Base-by-base conservation (phyloP, 371 early-diverging fungal genomes). In the Mortierella sp. region DNA sequence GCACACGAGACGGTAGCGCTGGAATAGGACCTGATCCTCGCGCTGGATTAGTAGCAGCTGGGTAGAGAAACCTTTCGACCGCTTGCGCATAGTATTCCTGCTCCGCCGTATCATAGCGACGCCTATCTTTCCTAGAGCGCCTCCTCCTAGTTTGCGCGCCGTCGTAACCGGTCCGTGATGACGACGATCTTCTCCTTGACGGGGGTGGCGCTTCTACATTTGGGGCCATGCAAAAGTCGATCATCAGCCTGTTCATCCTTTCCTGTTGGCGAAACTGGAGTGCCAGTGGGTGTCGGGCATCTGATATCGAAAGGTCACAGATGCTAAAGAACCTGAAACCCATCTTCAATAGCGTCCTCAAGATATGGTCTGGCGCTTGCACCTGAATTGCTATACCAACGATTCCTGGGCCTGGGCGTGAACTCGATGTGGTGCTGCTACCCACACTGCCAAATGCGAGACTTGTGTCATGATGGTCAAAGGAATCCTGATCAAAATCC, bases 151-250 rank as follows among this genome's bases (percentile, higher is more conserved):
- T 55, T 27, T 64, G 8, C 41, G 43, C 58, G 23, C 30, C 26
- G 18, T 42, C 9, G 34, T 14, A 8, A 1, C 31, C 53, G 34
- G 34, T 34, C 4, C 34, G 7, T 34, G 34, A 34, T 34, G 34
- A 34, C 34, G 34, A 34, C 10, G 34, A 34, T 10, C 34, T 4
- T 34, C 34, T 34, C 34, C 7, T 10, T 34, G 34, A 10, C 34
- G 34, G 34, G 7, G 10, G 34, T 34, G 34, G 34, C 34, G 1
- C 30, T 12, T 57, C 71, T 6, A 54, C 4, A 43, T 58, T 62
- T 0, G 70, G 71, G 9, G 58, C 76, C 78, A 76, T 76, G 23
- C 70, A 76, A 42, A 76, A 76, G 59, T 76, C 67, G 34, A 76
- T 70, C 47, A 76, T 18, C 49, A 58, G 63, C 8, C 71, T 48